Conservation (phyloP, 1,284 basidiomycete species). For the Sanghuangporus weigelae region DNA sequence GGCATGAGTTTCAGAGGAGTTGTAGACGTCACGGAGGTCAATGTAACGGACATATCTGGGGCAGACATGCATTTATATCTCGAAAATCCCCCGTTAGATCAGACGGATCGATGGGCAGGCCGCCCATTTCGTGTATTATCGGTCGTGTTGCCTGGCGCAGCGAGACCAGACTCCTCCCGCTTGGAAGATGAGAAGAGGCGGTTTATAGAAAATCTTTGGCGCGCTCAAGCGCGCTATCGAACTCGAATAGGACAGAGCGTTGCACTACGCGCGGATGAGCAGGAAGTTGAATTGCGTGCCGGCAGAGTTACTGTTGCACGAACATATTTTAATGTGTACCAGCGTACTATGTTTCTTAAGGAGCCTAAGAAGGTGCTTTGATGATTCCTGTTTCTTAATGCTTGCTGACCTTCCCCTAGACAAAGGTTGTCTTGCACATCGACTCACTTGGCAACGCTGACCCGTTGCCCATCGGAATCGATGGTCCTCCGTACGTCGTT, state of each 20-base stretch:
- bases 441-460: slow-evolving; percentile 71
- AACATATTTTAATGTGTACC: slow-evolving; percentile 83
- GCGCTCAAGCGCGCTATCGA: slow-evolving; percentile 73
- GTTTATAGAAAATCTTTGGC: slow-evolving; percentile 87
- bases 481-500: slow-evolving; percentile 64
- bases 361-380: slow-evolving; percentile 66
- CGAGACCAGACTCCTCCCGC: slow-evolving; percentile 58
- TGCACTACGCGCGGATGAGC: slow-evolving; percentile 61
- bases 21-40: slow-evolving; percentile 80
- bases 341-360: slow-evolving; percentile 67
- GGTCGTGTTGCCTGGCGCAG: slow-evolving; percentile 65
- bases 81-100: slow-evolving; percentile 74
- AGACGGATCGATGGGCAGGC: slow-evolving; percentile 77
- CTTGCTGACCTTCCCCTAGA: slow-evolving; percentile 38
- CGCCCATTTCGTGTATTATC: slow-evolving; percentile 75
- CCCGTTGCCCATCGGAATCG: slow-evolving; percentile 66
- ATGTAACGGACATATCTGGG: slow-evolving; percentile 79
- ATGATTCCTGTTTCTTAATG: background rate
- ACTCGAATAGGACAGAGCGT: slow-evolving; percentile 65
- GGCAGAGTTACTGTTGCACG: slow-evolving; percentile 62
- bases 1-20: slow-evolving; percentile 85
- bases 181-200: slow-evolving; percentile 66
- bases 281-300: slow-evolving; percentile 60
- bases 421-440: slow-evolving; percentile 83
- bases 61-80: slow-evolving; percentile 84